Evolutionary conservation across 1,284 basidiomycete species (phyloP).

Genomic region (Sparassis latifolia): DNA sequence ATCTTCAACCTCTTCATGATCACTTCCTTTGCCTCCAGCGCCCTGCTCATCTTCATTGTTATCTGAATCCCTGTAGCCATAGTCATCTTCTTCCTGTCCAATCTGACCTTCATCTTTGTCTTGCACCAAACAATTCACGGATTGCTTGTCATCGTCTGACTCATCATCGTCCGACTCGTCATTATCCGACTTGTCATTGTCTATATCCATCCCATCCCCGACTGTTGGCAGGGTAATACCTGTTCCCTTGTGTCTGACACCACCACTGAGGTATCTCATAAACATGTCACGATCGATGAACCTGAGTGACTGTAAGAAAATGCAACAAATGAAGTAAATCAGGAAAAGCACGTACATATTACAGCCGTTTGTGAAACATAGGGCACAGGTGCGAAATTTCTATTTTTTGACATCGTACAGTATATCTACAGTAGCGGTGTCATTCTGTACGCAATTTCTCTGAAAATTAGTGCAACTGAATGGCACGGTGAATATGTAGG

Average conservation of each 20-base stretch:
- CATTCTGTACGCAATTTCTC: no score
- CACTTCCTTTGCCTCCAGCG: neutral
- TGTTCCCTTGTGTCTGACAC: conserved; percentile 3
- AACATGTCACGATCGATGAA: conserved; percentile 9
- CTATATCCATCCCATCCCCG: neutral
- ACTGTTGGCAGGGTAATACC: neutral
- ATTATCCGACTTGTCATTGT: neutral
- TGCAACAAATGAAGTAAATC: neutral
- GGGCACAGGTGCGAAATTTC: no score
- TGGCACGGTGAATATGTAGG: no score
- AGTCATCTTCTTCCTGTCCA: neutral
- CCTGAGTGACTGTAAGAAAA: neutral
- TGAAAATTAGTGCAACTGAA: no score
- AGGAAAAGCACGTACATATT: conserved; percentile 24
- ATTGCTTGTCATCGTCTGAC: neutral
- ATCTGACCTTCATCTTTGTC: neutral
- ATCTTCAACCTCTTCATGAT: neutral
- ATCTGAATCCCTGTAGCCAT: neutral
- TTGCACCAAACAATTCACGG: neutral
- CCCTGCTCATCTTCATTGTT: neutral
- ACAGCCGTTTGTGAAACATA: no score
- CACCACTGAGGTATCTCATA: conserved; percentile 7
- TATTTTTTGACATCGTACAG: no score
- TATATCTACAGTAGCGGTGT: no score
- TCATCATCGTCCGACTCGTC: neutral